Evolutionary conservation across 129 eudicot genomes (phyloP), one percentile per base, ranked within the genome.

Genomic region (Lonicera japonica): DNA sequence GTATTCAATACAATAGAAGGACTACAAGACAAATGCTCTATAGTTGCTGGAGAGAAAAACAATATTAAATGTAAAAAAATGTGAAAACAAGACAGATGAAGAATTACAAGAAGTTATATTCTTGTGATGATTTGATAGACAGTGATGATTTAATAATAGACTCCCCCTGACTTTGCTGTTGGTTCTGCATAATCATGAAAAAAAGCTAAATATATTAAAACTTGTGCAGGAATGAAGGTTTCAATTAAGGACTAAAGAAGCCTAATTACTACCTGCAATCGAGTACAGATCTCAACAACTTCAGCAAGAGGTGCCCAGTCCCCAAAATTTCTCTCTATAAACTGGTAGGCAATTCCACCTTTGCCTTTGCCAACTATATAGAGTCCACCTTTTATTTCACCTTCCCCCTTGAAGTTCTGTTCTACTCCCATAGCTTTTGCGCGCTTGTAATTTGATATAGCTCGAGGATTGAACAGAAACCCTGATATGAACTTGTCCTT

Each of bases 291-390:
- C 13, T 84, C 86, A 59, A 84, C 46, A 65, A 84, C 75, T 84
- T 84, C 96, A 56, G 89, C 70, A 59, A 77, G 73, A 14, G 96
- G 96, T 15, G 96, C 92, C 96, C 96, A 88, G 62, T 88, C 96
- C 58, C 96, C 96, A 21, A 88, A 84, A 70, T 81, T 88, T 65
- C 89, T 73, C 61, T 84, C 96, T 19, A 88, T 84, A 57, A 84
- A 88, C 80, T 88, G 96, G 68, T 88, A 88, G 16, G 92, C 96
- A 56, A 88, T 67, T 22, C 96, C 96, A 69, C 75, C 76, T 73
- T 63, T 88, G 21, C 96, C 92, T 79, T 60, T 81, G 36, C 96
- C 96, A 55, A 88, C 66, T 56, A 88, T 74, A 70, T 81, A 81
- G 4, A 88, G 83, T 60, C 96, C 96, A 25, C 96, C 96, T 74